These are phyloP conservation scores for Madurella fahalii DNA, from an alignment of 2,329 filamentous ascomycete species.

Conservation along the genomic window DNA sequence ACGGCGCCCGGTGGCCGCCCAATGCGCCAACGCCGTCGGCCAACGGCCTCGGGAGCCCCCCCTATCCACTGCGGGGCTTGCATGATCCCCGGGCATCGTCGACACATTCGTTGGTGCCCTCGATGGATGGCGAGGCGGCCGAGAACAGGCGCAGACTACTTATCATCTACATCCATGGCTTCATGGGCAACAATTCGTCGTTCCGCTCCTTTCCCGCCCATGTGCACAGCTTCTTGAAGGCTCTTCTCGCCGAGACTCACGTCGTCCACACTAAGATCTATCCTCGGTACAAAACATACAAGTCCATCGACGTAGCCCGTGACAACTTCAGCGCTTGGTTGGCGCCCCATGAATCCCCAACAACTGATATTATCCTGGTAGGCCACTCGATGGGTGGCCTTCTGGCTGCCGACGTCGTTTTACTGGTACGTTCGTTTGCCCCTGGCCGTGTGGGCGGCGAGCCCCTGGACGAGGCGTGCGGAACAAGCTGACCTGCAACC, in stretches of 20 bases:
- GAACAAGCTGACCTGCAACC: background rate
- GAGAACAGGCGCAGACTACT: conserved; percentile 56
- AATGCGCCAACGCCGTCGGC: background rate
- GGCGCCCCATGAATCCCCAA: conserved; percentile 66
- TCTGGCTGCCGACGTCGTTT: conserved; percentile 71
- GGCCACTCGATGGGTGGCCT: conserved; percentile 91
- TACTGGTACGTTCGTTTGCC: conserved; percentile 47
- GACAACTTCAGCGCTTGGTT: conserved; percentile 85
- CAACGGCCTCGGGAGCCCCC: background rate
- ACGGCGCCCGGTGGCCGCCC: background rate
- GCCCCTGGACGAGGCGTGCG: background rate
- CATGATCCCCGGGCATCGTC: conserved; percentile 48
- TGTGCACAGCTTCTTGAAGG: conserved; percentile 69
- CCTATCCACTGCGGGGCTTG: conserved; percentile 16
- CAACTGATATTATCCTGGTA: conserved; percentile 75
- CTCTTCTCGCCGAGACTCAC: conserved; percentile 66
- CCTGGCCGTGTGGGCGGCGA: background rate
- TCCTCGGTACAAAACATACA: conserved; percentile 72
- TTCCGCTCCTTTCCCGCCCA: conserved; percentile 87
- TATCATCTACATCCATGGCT: conserved; percentile 83
- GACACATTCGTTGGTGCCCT: conserved; percentile 41
- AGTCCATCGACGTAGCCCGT: conserved; percentile 66
- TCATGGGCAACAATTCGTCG: conserved; percentile 82
- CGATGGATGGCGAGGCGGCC: conserved; percentile 31
- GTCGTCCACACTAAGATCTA: conserved; percentile 84